Evolutionary conservation across 2,329 filamentous ascomycete genomes (phyloP).

Genomic region (Colletotrichum horii): DNA sequence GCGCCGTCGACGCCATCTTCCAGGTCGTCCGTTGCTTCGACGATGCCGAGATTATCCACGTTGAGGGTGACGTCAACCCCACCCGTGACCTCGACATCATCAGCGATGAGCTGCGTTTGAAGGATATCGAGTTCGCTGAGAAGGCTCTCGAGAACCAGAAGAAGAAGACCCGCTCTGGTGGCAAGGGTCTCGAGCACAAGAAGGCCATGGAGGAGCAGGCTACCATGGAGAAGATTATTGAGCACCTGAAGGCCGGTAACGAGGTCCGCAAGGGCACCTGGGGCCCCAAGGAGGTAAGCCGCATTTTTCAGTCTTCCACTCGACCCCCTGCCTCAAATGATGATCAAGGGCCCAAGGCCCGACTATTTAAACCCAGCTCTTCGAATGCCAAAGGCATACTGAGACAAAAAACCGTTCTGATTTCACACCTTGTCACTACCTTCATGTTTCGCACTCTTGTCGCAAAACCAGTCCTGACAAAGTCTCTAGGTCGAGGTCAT

Average conservation of each 20-base stretch:
- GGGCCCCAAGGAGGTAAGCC: slow-evolving; percentile 91
- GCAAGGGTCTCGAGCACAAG: slow-evolving; percentile 97
- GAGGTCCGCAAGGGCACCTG: slow-evolving; percentile 92
- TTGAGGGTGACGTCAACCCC: slow-evolving; percentile 98
- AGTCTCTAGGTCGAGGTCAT: slow-evolving; percentile 85
- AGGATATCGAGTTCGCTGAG: slow-evolving; percentile 98
- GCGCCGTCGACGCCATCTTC: slow-evolving; percentile 97
- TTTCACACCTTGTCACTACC: slow-evolving; percentile 17
- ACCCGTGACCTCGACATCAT: slow-evolving; percentile 95
- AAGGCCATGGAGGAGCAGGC: slow-evolving; percentile 95
- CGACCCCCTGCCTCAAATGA: slow-evolving; percentile 65
- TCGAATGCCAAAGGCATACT: slow-evolving; percentile 89
- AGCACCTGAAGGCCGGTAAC: slow-evolving; percentile 84
- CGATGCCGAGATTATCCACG: slow-evolving; percentile 99
- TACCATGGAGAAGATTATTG: slow-evolving; percentile 87
- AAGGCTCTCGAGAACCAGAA: slow-evolving; percentile 90
- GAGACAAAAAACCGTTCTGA: slow-evolving; percentile 70
- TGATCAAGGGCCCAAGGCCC: slow-evolving; percentile 97
- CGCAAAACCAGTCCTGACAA: slow-evolving; percentile 31
- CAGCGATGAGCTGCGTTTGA: slow-evolving; percentile 92
- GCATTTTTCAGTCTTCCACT: slow-evolving; percentile 25
- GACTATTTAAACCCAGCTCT: slow-evolving; percentile 98
- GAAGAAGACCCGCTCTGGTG: slow-evolving; percentile 94
- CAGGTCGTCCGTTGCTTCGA: slow-evolving; percentile 97
- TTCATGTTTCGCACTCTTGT: slow-evolving; percentile 23